phyloP scores from a whole-genome alignment of 129 eudicot species.

The carrot (Daucus carota) region DNA sequence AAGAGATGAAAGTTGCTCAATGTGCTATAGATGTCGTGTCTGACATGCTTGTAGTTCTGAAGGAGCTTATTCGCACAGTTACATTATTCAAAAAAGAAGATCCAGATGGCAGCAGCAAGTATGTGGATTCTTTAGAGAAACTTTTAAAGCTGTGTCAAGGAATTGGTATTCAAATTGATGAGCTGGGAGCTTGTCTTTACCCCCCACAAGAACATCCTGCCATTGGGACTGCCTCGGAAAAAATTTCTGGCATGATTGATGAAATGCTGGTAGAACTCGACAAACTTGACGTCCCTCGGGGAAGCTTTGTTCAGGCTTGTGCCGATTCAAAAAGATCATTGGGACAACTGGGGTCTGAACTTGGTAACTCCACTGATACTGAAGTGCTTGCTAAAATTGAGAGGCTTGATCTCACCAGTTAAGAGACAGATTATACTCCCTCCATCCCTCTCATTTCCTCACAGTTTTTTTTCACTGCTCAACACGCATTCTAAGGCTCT shows the following conservation, averaged over 20 bases:
- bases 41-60: conserved; percentile 39
- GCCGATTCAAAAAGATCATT: conserved; percentile 34
- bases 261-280: conserved; percentile 46
- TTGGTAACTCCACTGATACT: conserved; percentile 25
- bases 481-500: too few species aligned
- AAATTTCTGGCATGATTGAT: conserved; percentile 33
- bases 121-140: conserved; percentile 52
- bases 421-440: conserved; percentile 1
- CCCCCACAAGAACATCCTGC: conserved; percentile 79
- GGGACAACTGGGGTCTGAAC: conserved; percentile 38
- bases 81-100: conserved; percentile 47
- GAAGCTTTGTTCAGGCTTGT: conserved; percentile 47
- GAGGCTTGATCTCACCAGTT: conserved; percentile 40
- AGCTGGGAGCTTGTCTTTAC: conserved; percentile 90
- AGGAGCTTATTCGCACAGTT: conserved; percentile 64
- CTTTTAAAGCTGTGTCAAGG: conserved; percentile 45
- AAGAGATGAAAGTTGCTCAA: conserved; percentile 78
- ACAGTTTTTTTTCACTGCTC: too few species aligned
- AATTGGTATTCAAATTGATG: conserved; percentile 66
- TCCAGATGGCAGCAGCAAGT: conserved; percentile 17
- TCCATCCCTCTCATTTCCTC: too few species aligned
- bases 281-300: conserved; percentile 36
- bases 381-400: conserved; percentile 39
- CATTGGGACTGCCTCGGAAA: conserved; percentile 47
- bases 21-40: conserved; percentile 44